Evolutionary conservation across 176 grass and related monocot genomes (phyloP).

Genomic region (Carex cristatella): DNA sequence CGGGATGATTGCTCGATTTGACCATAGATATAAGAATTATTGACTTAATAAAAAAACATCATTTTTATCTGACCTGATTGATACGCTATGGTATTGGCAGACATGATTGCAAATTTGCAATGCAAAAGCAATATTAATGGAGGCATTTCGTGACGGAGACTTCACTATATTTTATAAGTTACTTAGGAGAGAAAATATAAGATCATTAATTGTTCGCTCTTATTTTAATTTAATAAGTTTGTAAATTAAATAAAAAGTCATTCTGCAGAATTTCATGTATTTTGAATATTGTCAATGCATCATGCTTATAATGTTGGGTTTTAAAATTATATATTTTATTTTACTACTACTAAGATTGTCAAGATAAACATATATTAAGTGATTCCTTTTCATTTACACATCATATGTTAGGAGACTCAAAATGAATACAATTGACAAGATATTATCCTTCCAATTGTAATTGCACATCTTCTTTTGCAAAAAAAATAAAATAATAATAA

Average conservation of each 20-base stretch:
- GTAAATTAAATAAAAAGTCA: no score
- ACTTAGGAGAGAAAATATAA: background rate
- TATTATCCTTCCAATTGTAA: background rate
- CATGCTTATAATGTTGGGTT: no score
- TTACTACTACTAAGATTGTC: no score
- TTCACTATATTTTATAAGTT: background rate
- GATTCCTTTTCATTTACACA: no score
- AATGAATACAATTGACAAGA: background rate
- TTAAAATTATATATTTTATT: no score
- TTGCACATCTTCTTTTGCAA: no score
- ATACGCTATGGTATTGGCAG: background rate
- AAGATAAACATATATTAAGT: no score
- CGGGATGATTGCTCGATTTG: background rate
- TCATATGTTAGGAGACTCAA: background rate
- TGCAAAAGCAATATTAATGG: constrained; percentile 3
- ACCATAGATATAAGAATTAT: background rate
- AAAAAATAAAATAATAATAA: no score
- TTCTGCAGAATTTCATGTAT: no score
- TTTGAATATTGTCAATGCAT: no score
- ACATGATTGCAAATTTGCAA: background rate
- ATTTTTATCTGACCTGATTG: background rate
- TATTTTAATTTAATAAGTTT: no score
- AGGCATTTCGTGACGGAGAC: background rate
- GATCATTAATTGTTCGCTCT: background rate
- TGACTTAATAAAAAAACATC: background rate